A percentile compares a stretch with the other conserved stretches of the same genome.
Evolutionary conservation across 345 rosid genomes (phyloP).

Genomic region (Rhizophora mangle): DNA sequence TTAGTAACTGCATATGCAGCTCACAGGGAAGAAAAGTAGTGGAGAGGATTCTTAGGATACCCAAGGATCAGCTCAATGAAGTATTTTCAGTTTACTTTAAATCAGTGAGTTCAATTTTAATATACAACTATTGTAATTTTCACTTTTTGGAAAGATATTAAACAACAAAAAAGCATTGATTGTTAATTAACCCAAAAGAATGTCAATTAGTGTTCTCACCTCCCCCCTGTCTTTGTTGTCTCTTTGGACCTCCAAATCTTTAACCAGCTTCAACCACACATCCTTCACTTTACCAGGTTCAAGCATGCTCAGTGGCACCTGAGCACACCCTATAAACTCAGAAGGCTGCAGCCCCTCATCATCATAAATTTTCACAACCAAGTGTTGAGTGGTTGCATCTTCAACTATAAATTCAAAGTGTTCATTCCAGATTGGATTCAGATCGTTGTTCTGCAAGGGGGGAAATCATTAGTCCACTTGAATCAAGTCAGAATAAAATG

Average conservation of each 20-base stretch:
- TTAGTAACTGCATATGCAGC: no score
- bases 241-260: conserved; percentile 95
- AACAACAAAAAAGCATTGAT: background rate
- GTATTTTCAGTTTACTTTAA: no score
- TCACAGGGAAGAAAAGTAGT: no score
- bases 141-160: background rate
- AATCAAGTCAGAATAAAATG: conserved; percentile 11
- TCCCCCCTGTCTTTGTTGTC: conserved; percentile 87
- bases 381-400: conserved; percentile 85
- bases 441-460: conserved; percentile 70
- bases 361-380: conserved; percentile 82
- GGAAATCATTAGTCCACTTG: conserved; percentile 12
- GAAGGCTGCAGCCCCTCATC: conserved; percentile 93
- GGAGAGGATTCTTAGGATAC: no score
- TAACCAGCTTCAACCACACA: conserved; percentile 94
- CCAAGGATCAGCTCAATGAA: no score
- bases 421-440: conserved; percentile 98
- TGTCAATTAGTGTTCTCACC: conserved; percentile 39
- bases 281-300: conserved; percentile 98
- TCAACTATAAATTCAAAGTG: conserved; percentile 88
- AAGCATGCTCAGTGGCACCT: conserved; percentile 66
- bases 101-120: no score
- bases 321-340: conserved; percentile 87
- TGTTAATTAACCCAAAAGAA: background rate
- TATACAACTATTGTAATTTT: background rate